Evolutionary conservation across 2,329 filamentous ascomycete species (phyloP).

Genomic region (Taxawa tesnikishii): DNA sequence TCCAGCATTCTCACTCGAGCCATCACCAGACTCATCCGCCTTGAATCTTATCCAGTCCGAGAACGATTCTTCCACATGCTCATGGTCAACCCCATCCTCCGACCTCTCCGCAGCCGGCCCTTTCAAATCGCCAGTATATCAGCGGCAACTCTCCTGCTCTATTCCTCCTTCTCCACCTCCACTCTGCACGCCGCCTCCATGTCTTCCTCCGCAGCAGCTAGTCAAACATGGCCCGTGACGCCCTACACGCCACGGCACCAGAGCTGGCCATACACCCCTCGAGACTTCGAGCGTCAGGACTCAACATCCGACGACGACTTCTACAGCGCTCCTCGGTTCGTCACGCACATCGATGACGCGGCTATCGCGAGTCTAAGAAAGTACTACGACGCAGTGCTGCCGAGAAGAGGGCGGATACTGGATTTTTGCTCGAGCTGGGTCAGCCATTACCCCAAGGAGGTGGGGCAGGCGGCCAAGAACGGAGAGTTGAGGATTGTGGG

Average conservation of each 20-base stretch:
- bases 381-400: conserved; percentile 35
- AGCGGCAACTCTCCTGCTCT: neutral
- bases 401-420: conserved; percentile 28
- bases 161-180: neutral
- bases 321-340: conserved; percentile 33
- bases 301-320: conserved; percentile 22
- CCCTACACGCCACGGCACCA: conserved; percentile 18
- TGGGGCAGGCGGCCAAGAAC: conserved; percentile 19
- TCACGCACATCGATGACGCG: conserved; percentile 41
- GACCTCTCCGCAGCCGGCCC: too few relatives aligned
- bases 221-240: conserved; percentile 6
- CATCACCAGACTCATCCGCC: too few relatives aligned
- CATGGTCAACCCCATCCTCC: neutral
- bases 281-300: conserved; percentile 28
- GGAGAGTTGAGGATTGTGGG: conserved; percentile 30
- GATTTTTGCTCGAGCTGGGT: conserved; percentile 42
- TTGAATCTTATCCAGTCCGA: too few relatives aligned
- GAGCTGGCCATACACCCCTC: conserved; percentile 21
- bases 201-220: too few relatives aligned
- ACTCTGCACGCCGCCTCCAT: neutral
- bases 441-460: conserved; percentile 27
- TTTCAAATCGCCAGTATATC: neutral
- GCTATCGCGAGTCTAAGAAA: conserved; percentile 30
- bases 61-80: neutral
- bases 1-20: too few relatives aligned